Percentiles rank a stretch among this genome's conserved stretches.
Conservation (phyloP, 2,329 filamentous ascomycete genomes). For the Venturia oleaginea region DNA sequence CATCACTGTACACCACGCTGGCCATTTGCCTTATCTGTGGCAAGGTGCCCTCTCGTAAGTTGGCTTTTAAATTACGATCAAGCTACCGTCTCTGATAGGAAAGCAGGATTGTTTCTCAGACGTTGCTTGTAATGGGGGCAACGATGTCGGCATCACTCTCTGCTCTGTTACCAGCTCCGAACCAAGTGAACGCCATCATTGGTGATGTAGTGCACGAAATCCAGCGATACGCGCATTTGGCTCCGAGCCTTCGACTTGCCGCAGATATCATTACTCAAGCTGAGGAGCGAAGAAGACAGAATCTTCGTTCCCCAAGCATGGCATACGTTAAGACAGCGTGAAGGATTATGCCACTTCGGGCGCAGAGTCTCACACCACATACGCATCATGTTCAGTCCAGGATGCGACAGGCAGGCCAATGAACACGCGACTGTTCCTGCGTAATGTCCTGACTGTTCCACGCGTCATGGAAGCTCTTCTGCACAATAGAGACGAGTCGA, state of each 20-base stretch:
- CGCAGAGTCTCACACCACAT: neutral
- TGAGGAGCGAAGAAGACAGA: conserved; percentile 57
- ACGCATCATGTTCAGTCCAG: too few species aligned
- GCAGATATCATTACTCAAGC: conserved; percentile 75
- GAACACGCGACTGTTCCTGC: neutral
- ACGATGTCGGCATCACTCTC: conserved; percentile 69
- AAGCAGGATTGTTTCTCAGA: conserved; percentile 70
- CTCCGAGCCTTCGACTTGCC: conserved; percentile 66
- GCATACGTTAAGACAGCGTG: conserved; percentile 9
- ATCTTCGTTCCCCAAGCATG: conserved; percentile 30
- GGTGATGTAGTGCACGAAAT: conserved; percentile 68
- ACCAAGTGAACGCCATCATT: conserved; percentile 64
- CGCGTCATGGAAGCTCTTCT: neutral
- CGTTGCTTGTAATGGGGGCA: conserved; percentile 73
- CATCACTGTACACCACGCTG: conserved; percentile 68
- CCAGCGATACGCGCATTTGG: conserved; percentile 63
- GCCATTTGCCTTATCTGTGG: conserved; percentile 79
- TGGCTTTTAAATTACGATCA: neutral
- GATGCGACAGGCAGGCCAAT: neutral
- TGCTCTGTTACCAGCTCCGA: conserved; percentile 49
- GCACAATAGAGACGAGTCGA: neutral
- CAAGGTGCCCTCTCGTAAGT: conserved; percentile 59
- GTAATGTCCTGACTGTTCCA: neutral
- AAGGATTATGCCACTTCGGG: neutral
- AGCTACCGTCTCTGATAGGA: conserved; percentile 15